Evolutionary conservation across 495 filamentous ascomycete species (phyloP), one percentile per base, ranked within the genome.

Genomic region (Podospora appendiculata): DNA sequence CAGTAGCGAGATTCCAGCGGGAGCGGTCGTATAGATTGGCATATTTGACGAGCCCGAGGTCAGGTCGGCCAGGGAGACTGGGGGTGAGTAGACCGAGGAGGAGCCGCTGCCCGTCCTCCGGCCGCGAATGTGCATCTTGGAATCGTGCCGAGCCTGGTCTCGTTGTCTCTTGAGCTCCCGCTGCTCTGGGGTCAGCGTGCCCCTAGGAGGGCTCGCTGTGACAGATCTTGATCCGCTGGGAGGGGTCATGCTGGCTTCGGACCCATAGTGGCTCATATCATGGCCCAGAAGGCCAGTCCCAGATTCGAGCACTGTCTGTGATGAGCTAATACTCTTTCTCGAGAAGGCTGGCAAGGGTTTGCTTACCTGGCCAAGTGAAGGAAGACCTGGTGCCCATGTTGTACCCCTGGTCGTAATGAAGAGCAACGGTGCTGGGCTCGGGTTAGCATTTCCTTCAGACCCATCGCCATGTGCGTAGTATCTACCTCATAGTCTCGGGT

Each of bases 101-200:
- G 71, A 67, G 41, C 52, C 60, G 58, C 72, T 75, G 55, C 67
- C 70, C 13, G 67, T 61, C 52, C 73, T 67, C 40, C 65, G 63
- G 16, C 59, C 60, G 44, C 73, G 67, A 9, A 58, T 57, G 1
- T 70, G 61, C 33, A 71, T 50, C 57, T 74, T 76, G 36, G 66
- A 66, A 47, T 66, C 65, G 44, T 70, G 67, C 19, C 74, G 64
- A 34, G 65, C 71, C 47, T 73, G 73, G 50, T 76, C 73, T 41
- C 67, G 63, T 50, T 78, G 74, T 41, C 70, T 67, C 58, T 76
- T 78, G 5, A 76, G 57, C 47, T 74, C 72, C 43, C 74, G 66
- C 55, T 76, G 73, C 55, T 76, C 73, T 5, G 72, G 61, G 7
- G 71, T 75, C 41, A 78, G 62, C 10, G 61, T 62, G 48, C 58